Evolutionary conservation across 306 rosid species (phyloP).

Genomic region (Prunus kanzakura): DNA sequence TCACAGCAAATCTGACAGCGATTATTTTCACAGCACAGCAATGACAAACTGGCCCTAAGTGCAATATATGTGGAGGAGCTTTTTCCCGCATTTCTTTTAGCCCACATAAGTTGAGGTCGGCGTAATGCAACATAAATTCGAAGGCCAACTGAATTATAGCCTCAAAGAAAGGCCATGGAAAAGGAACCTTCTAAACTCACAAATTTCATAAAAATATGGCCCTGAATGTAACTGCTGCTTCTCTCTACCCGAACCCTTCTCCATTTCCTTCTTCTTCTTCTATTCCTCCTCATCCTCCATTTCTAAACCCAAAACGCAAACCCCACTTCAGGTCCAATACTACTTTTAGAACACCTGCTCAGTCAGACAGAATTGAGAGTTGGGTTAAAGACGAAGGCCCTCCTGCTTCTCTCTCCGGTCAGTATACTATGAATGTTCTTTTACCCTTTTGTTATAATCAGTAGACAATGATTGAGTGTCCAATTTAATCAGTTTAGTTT

Average conservation of each 20-base stretch:
- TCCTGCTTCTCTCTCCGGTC: constrained; percentile 51
- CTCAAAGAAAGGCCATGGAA: constrained; percentile 14
- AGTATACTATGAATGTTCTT: not conserved
- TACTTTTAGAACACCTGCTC: constrained; percentile 47
- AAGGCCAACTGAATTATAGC: constrained; percentile 9
- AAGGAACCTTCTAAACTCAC: not conserved
- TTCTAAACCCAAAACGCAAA: constrained; percentile 29
- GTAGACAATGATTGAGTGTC: not conserved
- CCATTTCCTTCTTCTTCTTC: not conserved
- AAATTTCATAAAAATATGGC: constrained; percentile 47
- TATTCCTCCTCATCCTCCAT: constrained; percentile 27
- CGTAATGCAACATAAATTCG: not conserved
- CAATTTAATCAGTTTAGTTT: not conserved
- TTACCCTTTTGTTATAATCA: not conserved
- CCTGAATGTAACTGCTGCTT: constrained; percentile 44
- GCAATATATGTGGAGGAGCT: constrained; percentile 28
- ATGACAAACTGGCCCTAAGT: too few species aligned
- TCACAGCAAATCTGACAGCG: too few species aligned
- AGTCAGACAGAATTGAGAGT: constrained; percentile 54
- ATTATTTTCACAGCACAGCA: too few species aligned
- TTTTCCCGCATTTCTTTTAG: constrained; percentile 1
- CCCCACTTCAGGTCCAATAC: constrained; percentile 29
- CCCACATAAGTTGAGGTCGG: constrained; percentile 1
- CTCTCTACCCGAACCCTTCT: constrained; percentile 39
- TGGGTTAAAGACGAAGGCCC: constrained; percentile 48